These are phyloP conservation scores for Syzygium grande DNA, from an alignment of 345 rosid genomes.

Conservation along the genomic window DNA sequence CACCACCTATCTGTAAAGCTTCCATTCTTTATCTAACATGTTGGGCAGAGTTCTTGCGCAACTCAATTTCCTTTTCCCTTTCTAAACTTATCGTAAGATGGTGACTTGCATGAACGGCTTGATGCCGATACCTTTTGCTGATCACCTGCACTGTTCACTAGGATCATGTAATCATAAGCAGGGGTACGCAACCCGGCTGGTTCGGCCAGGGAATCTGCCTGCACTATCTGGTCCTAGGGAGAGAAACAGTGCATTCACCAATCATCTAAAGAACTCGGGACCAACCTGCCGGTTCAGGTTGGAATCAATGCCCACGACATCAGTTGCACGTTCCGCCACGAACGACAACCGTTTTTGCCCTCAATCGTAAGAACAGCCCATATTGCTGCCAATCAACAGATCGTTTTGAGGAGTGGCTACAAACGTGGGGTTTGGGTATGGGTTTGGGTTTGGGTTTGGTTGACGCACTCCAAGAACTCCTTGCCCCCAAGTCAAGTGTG, in stretches of 20 bases:
- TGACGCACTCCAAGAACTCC: neutral
- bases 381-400: neutral
- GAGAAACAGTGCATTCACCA: no score
- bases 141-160: neutral
- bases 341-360: neutral
- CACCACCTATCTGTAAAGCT: neutral
- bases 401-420: neutral
- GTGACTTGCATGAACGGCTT: neutral
- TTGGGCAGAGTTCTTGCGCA: neutral
- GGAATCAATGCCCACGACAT: neutral
- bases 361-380: neutral
- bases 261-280: neutral
- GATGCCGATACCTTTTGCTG: neutral
- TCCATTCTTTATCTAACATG: neutral
- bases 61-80: neutral
- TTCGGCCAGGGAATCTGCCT: no score
- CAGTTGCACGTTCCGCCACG: accelerated
- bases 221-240: no score
- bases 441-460: neutral
- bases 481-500: neutral
- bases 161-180: no score
- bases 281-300: accelerated
- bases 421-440: neutral
- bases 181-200: no score
- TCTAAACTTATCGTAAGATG: neutral